Conservation (phyloP, 2,329 filamentous ascomycete genomes). For the Pseudogymnoascus sp. region DNA sequence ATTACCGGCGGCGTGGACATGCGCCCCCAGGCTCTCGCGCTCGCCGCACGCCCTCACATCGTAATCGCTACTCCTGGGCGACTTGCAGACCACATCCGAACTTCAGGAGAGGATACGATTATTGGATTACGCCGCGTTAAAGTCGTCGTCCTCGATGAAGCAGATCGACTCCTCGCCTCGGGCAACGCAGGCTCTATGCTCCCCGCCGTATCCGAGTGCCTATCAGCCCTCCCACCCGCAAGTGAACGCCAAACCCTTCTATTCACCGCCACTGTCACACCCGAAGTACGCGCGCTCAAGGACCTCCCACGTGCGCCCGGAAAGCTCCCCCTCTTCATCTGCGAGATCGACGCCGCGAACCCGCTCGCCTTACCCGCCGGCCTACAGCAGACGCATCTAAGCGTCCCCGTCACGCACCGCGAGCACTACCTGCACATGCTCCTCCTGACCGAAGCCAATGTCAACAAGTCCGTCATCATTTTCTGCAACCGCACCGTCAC, state of each 20-base stretch:
- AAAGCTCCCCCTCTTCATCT: slow-evolving; percentile 75
- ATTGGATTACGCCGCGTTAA: slow-evolving; percentile 69
- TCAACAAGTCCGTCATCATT: slow-evolving; percentile 72
- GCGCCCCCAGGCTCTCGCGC: slow-evolving; percentile 77
- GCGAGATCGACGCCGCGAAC: slow-evolving; percentile 70
- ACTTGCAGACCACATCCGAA: slow-evolving; percentile 86
- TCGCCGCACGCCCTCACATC: slow-evolving; percentile 76
- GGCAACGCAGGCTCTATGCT: slow-evolving; percentile 77
- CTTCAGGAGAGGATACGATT: slow-evolving; percentile 84
- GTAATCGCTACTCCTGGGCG: slow-evolving; percentile 92
- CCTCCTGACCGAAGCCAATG: slow-evolving; percentile 69
- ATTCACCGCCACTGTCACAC: slow-evolving; percentile 92
- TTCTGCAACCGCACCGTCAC: slow-evolving; percentile 92
- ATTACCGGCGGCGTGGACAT: slow-evolving; percentile 91
- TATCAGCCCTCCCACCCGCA: slow-evolving; percentile 71
- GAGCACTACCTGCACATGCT: slow-evolving; percentile 92
- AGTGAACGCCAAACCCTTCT: slow-evolving; percentile 81
- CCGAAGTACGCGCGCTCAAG: slow-evolving; percentile 82
- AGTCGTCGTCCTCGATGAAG: slow-evolving; percentile 91
- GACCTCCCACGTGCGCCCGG: slow-evolving; percentile 61
- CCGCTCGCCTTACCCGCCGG: slow-evolving; percentile 68
- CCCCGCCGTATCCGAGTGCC: slow-evolving; percentile 84
- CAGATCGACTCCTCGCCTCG: slow-evolving; percentile 75
- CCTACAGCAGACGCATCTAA: slow-evolving; percentile 75
- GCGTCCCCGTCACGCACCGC: slow-evolving; percentile 84